These are phyloP conservation scores for Trichocladium antarcticum DNA, from an alignment of 495 filamentous ascomycete species.

Conservation along the genomic window DNA sequence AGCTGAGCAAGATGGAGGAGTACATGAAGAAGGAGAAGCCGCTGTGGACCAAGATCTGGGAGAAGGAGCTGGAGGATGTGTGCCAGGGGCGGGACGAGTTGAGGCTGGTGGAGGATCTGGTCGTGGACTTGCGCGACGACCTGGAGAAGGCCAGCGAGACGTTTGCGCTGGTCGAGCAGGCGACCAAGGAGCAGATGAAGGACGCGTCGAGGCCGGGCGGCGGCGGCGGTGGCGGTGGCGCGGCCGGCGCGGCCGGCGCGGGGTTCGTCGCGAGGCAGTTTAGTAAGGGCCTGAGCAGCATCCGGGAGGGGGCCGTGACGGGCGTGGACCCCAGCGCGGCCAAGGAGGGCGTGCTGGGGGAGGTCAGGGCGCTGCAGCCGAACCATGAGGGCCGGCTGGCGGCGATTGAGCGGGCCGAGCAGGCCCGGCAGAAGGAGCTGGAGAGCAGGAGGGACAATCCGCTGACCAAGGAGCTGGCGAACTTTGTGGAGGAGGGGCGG, in stretches of 20 bases:
- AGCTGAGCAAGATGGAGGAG: constrained; percentile 92
- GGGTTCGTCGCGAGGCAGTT: constrained; percentile 39
- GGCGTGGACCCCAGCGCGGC: constrained; percentile 68
- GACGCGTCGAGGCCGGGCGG: constrained; percentile 39
- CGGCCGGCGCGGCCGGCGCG: constrained; percentile 33
- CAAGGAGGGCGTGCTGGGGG: constrained; percentile 82
- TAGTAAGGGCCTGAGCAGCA: constrained; percentile 44
- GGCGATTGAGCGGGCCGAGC: constrained; percentile 91
- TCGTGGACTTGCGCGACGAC: constrained; percentile 85
- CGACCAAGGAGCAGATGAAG: constrained; percentile 88
- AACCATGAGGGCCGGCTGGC: constrained; percentile 89
- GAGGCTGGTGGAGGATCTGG: constrained; percentile 87
- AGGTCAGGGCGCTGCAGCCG: constrained; percentile 87
- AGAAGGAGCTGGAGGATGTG: constrained; percentile 86
- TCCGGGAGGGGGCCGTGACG: constrained; percentile 49
- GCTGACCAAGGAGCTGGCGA: constrained; percentile 78
- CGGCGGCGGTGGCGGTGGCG: constrained; percentile 26
- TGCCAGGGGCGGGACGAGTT: constrained; percentile 90
- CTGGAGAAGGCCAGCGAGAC: constrained; percentile 87
- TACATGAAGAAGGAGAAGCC: constrained; percentile 87
- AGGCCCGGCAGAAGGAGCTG: constrained; percentile 74
- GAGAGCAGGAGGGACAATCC: constrained; percentile 64
- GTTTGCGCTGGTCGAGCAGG: constrained; percentile 89
- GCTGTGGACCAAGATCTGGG: constrained; percentile 96
- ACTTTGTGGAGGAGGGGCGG: constrained; percentile 82